A percentile compares a stretch with the other conserved stretches of the same genome.
phyloP scores from a whole-genome alignment of 805 yeast species.

The Candida lessepsii region DNA sequence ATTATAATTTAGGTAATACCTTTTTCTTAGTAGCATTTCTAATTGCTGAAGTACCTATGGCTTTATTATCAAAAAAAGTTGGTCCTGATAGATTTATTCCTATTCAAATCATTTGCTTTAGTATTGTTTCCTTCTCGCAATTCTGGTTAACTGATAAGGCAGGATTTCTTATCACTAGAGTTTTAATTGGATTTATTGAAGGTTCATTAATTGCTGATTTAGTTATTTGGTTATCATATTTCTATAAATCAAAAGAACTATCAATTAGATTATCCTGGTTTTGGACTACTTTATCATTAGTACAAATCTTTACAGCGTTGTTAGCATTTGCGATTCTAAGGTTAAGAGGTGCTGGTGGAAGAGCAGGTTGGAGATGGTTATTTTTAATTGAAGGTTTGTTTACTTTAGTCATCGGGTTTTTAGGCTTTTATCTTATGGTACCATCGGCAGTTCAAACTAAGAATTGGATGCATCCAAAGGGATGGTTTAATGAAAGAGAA shows the following conservation, averaged over 20 bases:
- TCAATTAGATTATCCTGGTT: constrained; percentile 52
- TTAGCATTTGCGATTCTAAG: constrained; percentile 21
- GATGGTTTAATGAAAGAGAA: constrained; percentile 25
- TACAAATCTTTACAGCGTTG: constrained; percentile 20
- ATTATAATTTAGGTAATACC: constrained; percentile 41
- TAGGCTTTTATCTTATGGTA: constrained; percentile 48
- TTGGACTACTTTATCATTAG: constrained; percentile 28
- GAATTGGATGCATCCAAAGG: constrained; percentile 46
- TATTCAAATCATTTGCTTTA: constrained; percentile 25
- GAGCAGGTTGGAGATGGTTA: constrained; percentile 57
- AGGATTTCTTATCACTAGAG: constrained; percentile 24
- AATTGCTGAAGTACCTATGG: constrained; percentile 53
- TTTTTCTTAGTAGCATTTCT: constrained; percentile 41
- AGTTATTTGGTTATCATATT: constrained; percentile 61
- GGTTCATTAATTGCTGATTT: constrained; percentile 49
- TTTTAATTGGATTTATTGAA: constrained; percentile 27
- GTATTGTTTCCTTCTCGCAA: constrained; percentile 26
- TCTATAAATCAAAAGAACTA: constrained; percentile 59
- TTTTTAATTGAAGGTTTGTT: constrained; percentile 62
- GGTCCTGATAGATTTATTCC: constrained; percentile 67
- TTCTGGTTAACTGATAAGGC: constrained; percentile 20
- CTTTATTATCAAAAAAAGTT: constrained; percentile 54
- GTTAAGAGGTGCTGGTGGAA: constrained; percentile 18
- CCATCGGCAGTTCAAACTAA: constrained; percentile 54
- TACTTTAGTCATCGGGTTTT: constrained; percentile 41